Base-by-base conservation (phyloP, 2,329 filamentous ascomycete species). In the Daldinia sp. region DNA sequence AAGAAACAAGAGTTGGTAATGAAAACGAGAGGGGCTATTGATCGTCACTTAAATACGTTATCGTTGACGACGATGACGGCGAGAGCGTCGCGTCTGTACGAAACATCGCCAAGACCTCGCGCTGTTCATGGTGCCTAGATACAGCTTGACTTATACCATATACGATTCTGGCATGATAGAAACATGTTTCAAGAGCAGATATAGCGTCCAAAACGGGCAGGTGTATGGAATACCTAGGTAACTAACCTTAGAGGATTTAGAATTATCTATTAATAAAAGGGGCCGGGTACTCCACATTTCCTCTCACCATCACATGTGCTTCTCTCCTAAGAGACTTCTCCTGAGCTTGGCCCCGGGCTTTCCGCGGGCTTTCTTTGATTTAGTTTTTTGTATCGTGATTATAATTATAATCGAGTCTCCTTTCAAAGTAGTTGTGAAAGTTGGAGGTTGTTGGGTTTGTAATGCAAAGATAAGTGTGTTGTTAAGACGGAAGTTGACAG, bases 231-330 rank as follows among this genome's bases (percentile, higher is more conserved):
- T 41, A 21, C 21, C 15, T 56, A 30, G 51, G 55, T n/a, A n/a
- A n/a, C n/a, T n/a, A n/a, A n/a, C n/a, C n/a, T 21, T 43, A 39
- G 56, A 62, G 54, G 63, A 58, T 62, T 48, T 41, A 37, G n/a
- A 30, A 51, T 37, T 13, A 35, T 48, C 45, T 48, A 29, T 41
- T 58, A 61, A 47, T 54, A 55, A 45, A 61, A 61, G 58, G 58
- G 55, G 55, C 7, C 9, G 4, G 5, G 15, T 35, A 41, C 47
- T 50, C 41, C 41, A 49, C 43, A 49, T 21, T 8, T 13, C n/a
- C 25, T 2, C 34, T 29, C 45, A 10, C 13, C 27, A 51, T 52
- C 23, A 32, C 30, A 48, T 48, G 29, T 63, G n/a, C 48, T n/a
- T 9, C 23, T 30, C 35, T 49, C 25, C 21, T 25, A 9, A 13